Conservation (phyloP, 306 rosid genomes). For the Macrotyloma uniflorum region DNA sequence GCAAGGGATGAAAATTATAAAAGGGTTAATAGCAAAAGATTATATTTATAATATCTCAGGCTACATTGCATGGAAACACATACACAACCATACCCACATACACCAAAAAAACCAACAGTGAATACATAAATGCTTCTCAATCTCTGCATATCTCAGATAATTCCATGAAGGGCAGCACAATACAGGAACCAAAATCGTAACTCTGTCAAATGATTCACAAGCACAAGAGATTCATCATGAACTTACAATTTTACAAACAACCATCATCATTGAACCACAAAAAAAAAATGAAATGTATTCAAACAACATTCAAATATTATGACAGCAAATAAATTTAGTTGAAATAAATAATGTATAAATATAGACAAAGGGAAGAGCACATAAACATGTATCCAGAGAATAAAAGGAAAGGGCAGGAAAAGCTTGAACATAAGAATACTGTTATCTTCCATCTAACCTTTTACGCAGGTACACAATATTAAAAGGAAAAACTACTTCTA, state of each 20-base stretch:
- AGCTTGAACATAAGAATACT: not conserved
- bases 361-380: not conserved
- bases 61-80: not conserved
- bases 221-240: not conserved
- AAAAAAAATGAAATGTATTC: not conserved
- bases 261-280: not conserved
- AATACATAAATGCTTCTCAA: not conserved
- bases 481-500: conserved; percentile 1
- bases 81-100: not conserved
- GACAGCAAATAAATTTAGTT: conserved; percentile 1
- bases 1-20: not conserved
- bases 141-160: not conserved
- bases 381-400: not conserved
- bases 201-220: not conserved
- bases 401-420: not conserved
- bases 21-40: not conserved
- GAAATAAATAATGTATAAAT: not conserved
- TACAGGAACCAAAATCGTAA: not conserved
- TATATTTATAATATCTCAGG: not conserved
- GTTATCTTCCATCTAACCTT: not conserved
- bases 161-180: not conserved
- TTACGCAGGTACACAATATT: no score
- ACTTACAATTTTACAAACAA: not conserved
- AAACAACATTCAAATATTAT: not conserved
- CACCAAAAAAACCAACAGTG: not conserved